Evolutionary conservation across 176 grass and related monocot genomes (phyloP), one percentile per base, ranked within the genome.

Genomic region (Oryza meyeriana): DNA sequence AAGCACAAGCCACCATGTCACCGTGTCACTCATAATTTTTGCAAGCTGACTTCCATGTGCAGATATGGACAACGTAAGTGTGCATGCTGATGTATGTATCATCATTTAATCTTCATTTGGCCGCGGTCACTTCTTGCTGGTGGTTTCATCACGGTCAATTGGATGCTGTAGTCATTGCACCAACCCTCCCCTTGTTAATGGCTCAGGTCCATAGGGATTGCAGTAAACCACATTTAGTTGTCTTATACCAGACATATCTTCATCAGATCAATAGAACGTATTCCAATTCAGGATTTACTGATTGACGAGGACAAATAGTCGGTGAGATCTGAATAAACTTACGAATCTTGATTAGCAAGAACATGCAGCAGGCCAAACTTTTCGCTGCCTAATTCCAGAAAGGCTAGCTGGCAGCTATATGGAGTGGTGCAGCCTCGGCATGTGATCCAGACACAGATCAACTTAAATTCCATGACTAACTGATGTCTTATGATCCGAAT

Each of bases 391-490:
- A n/a, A 69, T 44, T 45, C 33, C 16, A 36, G 5, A 28, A 45
- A 76, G 48, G 27, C 64, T 41, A 64, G 27, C 14, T n/a, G 12
- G 11, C 42, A 44, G 22, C 48, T 55, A 22, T 18, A 16, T 55
- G 31, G 52, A 11, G 6, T 27, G 6, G 34, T 7, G 28, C 10
- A n/a, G 16, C 12, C 20, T 67, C 3, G 33, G 31, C 20, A 10
- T 1, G 71, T 9, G 29, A 75, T 48, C 50, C 10, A 61, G 69
- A 45, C 35, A 47, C 69, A 31, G 81, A 79, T 79, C 72, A 86
- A 34, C 45, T 1, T n/a, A 82, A 61, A 73, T 86, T 82, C 88
- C 36, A 47, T 9, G 7, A 1, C 1, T 0, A 25, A 40, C 12
- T 14, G 66, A 48, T 12, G 22, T 30, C 0, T 38, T 3, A 2